phyloP scores from a whole-genome alignment of 2,329 filamentous ascomycete genomes.

The Monilinia aucupariae region DNA sequence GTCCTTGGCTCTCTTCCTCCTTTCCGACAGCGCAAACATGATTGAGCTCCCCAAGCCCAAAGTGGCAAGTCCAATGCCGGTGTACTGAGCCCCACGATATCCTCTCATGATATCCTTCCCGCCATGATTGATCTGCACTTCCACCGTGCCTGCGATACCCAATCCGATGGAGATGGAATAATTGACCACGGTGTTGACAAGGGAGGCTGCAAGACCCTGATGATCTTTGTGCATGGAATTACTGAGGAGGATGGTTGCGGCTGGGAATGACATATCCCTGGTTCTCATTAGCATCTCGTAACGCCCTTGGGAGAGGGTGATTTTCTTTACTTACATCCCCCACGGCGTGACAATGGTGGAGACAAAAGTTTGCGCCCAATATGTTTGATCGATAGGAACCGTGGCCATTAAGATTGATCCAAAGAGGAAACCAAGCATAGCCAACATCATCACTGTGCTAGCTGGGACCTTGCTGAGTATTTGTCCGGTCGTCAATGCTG shows the following conservation, averaged over 20 bases:
- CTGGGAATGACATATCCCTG: constrained; percentile 52
- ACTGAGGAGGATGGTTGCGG: constrained; percentile 49
- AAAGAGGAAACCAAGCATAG: constrained; percentile 37
- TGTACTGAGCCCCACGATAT: constrained; percentile 16
- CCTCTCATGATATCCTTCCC: constrained; percentile 17
- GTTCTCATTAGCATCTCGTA: neutral
- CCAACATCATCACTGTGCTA: constrained; percentile 36
- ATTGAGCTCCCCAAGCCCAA: constrained; percentile 36
- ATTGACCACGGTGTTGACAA: constrained; percentile 43
- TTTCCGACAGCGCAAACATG: constrained; percentile 29
- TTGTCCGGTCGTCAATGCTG: constrained; percentile 36
- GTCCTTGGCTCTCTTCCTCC: constrained; percentile 13
- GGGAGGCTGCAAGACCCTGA: constrained; percentile 46
- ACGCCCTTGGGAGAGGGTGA: too few relatives aligned
- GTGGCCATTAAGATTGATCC: constrained; percentile 34
- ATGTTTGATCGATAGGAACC: constrained; percentile 37
- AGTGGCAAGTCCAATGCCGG: constrained; percentile 29
- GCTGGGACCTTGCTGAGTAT: constrained; percentile 34
- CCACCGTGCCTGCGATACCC: constrained; percentile 42
- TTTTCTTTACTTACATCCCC: constrained; percentile 35
- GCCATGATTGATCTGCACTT: constrained; percentile 26
- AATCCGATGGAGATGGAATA: constrained; percentile 42
- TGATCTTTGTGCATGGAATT: constrained; percentile 44
- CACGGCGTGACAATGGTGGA: constrained; percentile 49
- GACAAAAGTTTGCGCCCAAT: constrained; percentile 61